Percentiles rank a stretch among this genome's conserved stretches.
These are phyloP conservation scores for Penicillium parvum DNA, from an alignment of 495 filamentous ascomycete genomes.

Conservation along the genomic window DNA sequence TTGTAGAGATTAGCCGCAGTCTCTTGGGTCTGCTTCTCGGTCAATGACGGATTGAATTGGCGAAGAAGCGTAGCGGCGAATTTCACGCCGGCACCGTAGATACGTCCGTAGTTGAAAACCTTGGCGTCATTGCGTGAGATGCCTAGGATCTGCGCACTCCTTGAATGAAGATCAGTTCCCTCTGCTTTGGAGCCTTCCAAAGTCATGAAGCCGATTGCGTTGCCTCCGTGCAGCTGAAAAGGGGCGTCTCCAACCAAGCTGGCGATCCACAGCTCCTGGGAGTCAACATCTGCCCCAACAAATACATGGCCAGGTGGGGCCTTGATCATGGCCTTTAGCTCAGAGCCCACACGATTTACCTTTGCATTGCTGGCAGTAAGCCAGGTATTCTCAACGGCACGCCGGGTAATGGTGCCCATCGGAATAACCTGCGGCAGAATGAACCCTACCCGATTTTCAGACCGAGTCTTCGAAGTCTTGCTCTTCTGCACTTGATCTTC, in stretches of 20 bases:
- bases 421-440: slow-evolving; percentile 99
- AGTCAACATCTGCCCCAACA: slow-evolving; percentile 96
- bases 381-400: slow-evolving; percentile 97
- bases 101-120: slow-evolving; percentile 97
- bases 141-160: slow-evolving; percentile 84
- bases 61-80: slow-evolving; percentile 86
- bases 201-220: slow-evolving; percentile 98
- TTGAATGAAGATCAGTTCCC: slow-evolving; percentile 92
- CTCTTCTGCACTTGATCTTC: slow-evolving; percentile 50
- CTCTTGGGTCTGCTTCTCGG: slow-evolving; percentile 68
- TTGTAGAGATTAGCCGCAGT: slow-evolving; percentile 78
- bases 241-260: slow-evolving; percentile 91
- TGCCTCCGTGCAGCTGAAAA: slow-evolving; percentile 90
- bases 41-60: slow-evolving; percentile 84
- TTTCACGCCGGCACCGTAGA: slow-evolving; percentile 92
- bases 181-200: slow-evolving; percentile 91
- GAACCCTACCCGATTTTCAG: slow-evolving; percentile 56
- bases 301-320: slow-evolving; percentile 88
- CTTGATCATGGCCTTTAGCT: slow-evolving; percentile 94
- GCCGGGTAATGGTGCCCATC: slow-evolving; percentile 97
- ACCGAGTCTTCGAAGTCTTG: slow-evolving; percentile 8
- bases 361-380: slow-evolving; percentile 97
- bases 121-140: slow-evolving; percentile 95
- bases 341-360: slow-evolving; percentile 88
- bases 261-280: slow-evolving; percentile 98